phyloP scores from a whole-genome alignment of 768 basidiomycete genomes.

The Sarcodon sp. region DNA sequence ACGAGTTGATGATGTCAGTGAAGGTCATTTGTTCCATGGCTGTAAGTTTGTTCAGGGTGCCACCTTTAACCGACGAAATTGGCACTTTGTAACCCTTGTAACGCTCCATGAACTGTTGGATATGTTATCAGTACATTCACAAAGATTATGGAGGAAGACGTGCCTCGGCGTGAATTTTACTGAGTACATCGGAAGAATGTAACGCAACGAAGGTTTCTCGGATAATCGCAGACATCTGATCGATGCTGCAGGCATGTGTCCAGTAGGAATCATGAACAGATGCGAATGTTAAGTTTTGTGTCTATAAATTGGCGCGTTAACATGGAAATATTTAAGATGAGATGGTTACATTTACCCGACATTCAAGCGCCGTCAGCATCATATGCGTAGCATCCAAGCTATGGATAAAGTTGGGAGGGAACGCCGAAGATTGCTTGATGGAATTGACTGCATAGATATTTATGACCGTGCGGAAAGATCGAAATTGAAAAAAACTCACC shows the following conservation, averaged over 20 bases:
- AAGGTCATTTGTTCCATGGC: neutral
- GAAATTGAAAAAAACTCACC: conserved; percentile 20
- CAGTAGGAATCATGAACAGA: conserved; percentile 99
- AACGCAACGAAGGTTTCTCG: conserved; percentile 89
- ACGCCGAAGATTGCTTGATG: conserved; percentile 85
- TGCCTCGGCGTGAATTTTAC: conserved; percentile 63
- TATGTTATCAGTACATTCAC: neutral
- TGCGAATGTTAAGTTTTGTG: conserved; percentile 71
- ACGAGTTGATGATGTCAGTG: neutral
- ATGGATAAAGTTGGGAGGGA: conserved; percentile 99
- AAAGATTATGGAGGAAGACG: conserved; percentile 9
- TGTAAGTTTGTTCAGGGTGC: conserved; percentile 19
- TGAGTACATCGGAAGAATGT: conserved; percentile 79
- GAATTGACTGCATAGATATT: conserved; percentile 44
- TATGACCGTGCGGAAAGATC: neutral
- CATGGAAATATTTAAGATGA: neutral
- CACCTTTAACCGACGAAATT: conserved; percentile 28
- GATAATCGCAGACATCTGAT: conserved; percentile 81
- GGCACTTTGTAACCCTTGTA: conserved; percentile 67
- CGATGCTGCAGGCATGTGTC: conserved; percentile 85
- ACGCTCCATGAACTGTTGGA: conserved; percentile 53
- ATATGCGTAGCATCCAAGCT: conserved; percentile 97
- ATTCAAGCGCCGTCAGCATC: conserved; percentile 91
- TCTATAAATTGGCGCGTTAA: conserved; percentile 25
- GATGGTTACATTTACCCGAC: conserved; percentile 39